Evolutionary conservation across 208 protist genomes (phyloP).

Genomic region (Crithidia sp.): DNA sequence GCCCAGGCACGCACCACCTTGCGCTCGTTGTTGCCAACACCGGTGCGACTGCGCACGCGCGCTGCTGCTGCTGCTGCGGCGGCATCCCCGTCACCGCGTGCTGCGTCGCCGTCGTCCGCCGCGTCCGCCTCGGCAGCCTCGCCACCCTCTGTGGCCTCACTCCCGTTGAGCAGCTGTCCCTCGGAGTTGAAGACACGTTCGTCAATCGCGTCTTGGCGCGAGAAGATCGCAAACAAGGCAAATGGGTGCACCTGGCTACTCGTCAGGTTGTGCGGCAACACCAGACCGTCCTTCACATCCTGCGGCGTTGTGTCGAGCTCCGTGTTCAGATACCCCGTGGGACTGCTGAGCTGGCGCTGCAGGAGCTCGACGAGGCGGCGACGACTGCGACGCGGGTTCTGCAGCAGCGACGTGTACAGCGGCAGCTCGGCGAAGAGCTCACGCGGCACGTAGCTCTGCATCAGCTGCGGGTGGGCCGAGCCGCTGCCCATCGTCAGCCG

Average conservation of each 20-base stretch:
- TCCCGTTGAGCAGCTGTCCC: slow-evolving; percentile 31
- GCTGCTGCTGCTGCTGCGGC: slow-evolving; percentile 14
- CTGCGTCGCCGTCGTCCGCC: background rate
- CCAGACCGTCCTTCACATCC: slow-evolving; percentile 70
- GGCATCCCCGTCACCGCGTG: background rate
- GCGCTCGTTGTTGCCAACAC: slow-evolving; percentile 43
- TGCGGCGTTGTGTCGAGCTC: slow-evolving; percentile 69
- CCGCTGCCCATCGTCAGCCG: slow-evolving; percentile 57
- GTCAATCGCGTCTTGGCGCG: slow-evolving; percentile 71
- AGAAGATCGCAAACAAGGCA: slow-evolving; percentile 81
- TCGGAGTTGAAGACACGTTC: slow-evolving; percentile 30
- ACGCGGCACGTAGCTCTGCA: slow-evolving; percentile 64
- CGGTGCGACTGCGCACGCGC: slow-evolving; percentile 25
- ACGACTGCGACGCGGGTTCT: slow-evolving; percentile 62
- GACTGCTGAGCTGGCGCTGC: slow-evolving; percentile 82
- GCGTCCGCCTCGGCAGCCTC: background rate
- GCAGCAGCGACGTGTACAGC: slow-evolving; percentile 65
- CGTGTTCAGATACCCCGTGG: slow-evolving; percentile 72
- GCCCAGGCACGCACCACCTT: slow-evolving; percentile 81
- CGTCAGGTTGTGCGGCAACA: slow-evolving; percentile 73
- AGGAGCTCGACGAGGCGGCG: slow-evolving; percentile 81
- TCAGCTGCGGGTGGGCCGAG: slow-evolving; percentile 38
- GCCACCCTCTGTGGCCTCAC: slow-evolving; percentile 9
- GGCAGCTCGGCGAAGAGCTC: slow-evolving; percentile 85
- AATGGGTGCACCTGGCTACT: slow-evolving; percentile 83